These are phyloP conservation scores for Aureococcus anophagefferens DNA, from an alignment of 108 stramenopile genomes.

Conservation along the genomic window DNA sequence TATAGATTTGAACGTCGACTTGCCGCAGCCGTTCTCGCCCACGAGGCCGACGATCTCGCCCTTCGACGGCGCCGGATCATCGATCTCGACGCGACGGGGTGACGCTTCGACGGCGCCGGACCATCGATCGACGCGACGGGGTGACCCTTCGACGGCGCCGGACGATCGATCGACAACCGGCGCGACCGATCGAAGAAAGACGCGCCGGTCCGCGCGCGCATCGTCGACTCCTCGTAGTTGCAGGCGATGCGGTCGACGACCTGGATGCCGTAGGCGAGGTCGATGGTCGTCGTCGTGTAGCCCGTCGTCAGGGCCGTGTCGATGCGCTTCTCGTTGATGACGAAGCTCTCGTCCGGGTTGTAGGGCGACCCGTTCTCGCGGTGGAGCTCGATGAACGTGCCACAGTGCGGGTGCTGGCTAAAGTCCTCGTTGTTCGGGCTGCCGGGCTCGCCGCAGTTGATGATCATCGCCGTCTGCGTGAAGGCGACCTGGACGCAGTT, in stretches of 20 bases:
- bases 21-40: no score
- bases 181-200: no score
- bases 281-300: slow-evolving; percentile 34
- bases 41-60: no score
- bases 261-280: slow-evolving; percentile 22
- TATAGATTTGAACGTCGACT: no score
- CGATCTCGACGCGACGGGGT: no score
- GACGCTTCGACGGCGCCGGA: no score
- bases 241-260: slow-evolving; percentile 24
- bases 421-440: slow-evolving; percentile 11
- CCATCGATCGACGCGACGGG: no score
- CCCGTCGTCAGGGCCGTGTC: slow-evolving; percentile 22
- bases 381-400: slow-evolving; percentile 48
- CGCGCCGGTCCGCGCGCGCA: no score
- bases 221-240: slow-evolving; percentile 33
- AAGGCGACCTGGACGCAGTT: slow-evolving; percentile 47
- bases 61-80: no score
- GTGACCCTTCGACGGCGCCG: no score
- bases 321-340: slow-evolving; percentile 29
- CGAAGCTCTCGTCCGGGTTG: slow-evolving; percentile 30
- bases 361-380: slow-evolving; percentile 29
- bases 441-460: slow-evolving; percentile 17
- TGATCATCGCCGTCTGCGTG: slow-evolving; percentile 38
- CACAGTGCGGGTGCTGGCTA: slow-evolving; percentile 34
- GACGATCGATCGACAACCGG: no score